Evolutionary conservation across 2,329 filamentous ascomycete species (phyloP).

Genomic region (Cyphellophora europaea): DNA sequence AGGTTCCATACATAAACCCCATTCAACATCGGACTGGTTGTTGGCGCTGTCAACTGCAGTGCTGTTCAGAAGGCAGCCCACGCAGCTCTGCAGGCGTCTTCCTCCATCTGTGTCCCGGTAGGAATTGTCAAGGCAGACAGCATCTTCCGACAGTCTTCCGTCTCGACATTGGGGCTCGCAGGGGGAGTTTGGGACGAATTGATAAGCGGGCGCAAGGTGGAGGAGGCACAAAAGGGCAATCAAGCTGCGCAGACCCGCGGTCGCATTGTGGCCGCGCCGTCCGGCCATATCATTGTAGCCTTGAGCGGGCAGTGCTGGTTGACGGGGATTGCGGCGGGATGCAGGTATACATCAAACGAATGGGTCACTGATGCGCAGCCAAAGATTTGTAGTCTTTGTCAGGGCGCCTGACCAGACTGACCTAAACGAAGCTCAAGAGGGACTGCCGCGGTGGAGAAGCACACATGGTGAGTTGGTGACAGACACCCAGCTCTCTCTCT

Average conservation of each 20-base stretch:
- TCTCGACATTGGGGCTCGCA: slow-evolving; percentile 13
- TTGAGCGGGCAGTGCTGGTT: too few species aligned
- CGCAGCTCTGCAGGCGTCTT: slow-evolving; percentile 28
- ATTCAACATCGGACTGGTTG: slow-evolving; percentile 34
- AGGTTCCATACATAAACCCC: slow-evolving; percentile 33
- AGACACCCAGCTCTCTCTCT: too few species aligned
- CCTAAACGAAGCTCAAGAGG: too few species aligned
- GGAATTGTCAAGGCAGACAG: slow-evolving; percentile 30
- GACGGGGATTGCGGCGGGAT: too few species aligned
- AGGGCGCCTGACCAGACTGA: too few species aligned
- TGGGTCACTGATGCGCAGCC: too few species aligned
- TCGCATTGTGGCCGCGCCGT: slow-evolving; percentile 1
- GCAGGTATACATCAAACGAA: too few species aligned
- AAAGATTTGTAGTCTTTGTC: too few species aligned
- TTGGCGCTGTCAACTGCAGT: slow-evolving; percentile 23
- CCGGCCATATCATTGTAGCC: slow-evolving; percentile 1
- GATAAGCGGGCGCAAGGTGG: slow-evolving; percentile 11
- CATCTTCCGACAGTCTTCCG: slow-evolving; percentile 29
- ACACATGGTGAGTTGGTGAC: too few species aligned
- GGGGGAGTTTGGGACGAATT: slow-evolving; percentile 15
- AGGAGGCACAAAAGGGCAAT: slow-evolving; percentile 3
- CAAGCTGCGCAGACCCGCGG: slow-evolving; percentile 1
- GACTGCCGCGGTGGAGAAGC: too few species aligned
- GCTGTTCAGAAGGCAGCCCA: slow-evolving; percentile 33
- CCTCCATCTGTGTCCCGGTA: slow-evolving; percentile 26